These are phyloP conservation scores for Canna indica DNA, from an alignment of 176 grass and related monocot genomes.

Conservation along the genomic window DNA sequence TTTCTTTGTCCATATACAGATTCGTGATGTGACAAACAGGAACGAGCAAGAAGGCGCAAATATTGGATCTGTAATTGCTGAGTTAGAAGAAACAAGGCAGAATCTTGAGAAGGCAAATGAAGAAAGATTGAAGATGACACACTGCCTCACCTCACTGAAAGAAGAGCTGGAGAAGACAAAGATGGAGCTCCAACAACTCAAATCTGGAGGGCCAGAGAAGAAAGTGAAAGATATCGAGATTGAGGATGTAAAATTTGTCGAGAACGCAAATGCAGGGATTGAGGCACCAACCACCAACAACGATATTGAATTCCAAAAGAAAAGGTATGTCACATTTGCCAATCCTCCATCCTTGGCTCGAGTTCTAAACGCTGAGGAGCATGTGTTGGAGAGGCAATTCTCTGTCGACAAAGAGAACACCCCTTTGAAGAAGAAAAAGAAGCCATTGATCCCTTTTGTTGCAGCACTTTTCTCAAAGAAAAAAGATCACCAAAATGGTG, in stretches of 20 bases:
- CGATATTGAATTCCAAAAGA: constrained; percentile 57
- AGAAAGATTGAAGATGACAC: constrained; percentile 57
- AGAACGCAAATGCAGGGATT: constrained; percentile 19
- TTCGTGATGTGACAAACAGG: constrained; percentile 20
- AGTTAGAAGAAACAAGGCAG: constrained; percentile 50
- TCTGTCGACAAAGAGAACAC: constrained; percentile 25
- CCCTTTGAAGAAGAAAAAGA: constrained; percentile 65
- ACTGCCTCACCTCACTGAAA: constrained; percentile 45
- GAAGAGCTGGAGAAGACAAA: constrained; percentile 55
- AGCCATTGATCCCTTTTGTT: constrained; percentile 61
- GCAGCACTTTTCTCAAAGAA: constrained; percentile 61
- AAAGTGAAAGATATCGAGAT: constrained; percentile 44
- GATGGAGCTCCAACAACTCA: constrained; percentile 52
- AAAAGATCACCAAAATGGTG: constrained; percentile 26
- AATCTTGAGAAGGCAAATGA: constrained; percentile 46
- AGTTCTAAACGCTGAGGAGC: not conserved
- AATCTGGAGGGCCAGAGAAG: constrained; percentile 26
- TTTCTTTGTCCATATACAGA: constrained; percentile 9
- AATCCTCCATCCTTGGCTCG: constrained; percentile 35
- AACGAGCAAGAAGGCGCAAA: constrained; percentile 11
- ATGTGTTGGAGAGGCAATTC: constrained; percentile 27
- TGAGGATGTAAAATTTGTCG: constrained; percentile 51
- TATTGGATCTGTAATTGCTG: constrained; percentile 2
- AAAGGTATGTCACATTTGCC: constrained; percentile 80
- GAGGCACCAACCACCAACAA: not conserved